Percentiles rank a stretch among this genome's conserved stretches.
phyloP scores from a whole-genome alignment of 805 yeast species.

The Teunomyces pallodes region DNA sequence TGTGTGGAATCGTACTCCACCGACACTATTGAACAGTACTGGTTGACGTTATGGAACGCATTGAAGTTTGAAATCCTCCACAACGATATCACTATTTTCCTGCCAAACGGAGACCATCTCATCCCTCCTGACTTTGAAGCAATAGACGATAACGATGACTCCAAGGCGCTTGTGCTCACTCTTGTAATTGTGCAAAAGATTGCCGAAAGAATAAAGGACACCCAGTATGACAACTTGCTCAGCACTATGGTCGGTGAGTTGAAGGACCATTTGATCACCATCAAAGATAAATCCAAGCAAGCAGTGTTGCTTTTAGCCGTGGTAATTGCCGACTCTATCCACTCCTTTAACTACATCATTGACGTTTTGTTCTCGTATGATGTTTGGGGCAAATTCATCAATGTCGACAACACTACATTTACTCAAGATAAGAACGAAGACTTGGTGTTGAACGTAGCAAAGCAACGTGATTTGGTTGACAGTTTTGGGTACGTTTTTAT shows the following conservation, averaged over 20 bases:
- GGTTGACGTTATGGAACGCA: constrained; percentile 83
- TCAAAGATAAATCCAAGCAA: constrained; percentile 58
- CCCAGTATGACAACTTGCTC: constrained; percentile 36
- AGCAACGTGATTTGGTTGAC: constrained; percentile 58
- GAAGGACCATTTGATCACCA: constrained; percentile 46
- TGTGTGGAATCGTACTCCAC: constrained; percentile 55
- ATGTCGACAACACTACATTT: constrained; percentile 15
- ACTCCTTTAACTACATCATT: constrained; percentile 49
- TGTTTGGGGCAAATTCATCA: constrained; percentile 41
- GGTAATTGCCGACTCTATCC: constrained; percentile 46
- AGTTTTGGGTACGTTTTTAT: constrained; percentile 57
- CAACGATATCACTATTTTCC: constrained; percentile 47
- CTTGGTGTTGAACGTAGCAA: constrained; percentile 44
- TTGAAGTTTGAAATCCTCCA: constrained; percentile 87
- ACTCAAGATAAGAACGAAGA: constrained; percentile 17
- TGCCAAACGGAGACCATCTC: constrained; percentile 21
- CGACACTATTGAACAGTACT: constrained; percentile 51
- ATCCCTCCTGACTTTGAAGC: constrained; percentile 24
- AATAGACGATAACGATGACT: constrained; percentile 35
- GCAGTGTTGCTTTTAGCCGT: constrained; percentile 59
- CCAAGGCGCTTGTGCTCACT: constrained; percentile 34
- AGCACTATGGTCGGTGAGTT: constrained; percentile 45
- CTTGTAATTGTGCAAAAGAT: constrained; percentile 41
- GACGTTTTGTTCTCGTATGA: constrained; percentile 30
- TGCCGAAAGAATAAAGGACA: constrained; percentile 30